Base-by-base conservation (phyloP, 176 grass and related monocot species). In the Carex myosuroides region DNA sequence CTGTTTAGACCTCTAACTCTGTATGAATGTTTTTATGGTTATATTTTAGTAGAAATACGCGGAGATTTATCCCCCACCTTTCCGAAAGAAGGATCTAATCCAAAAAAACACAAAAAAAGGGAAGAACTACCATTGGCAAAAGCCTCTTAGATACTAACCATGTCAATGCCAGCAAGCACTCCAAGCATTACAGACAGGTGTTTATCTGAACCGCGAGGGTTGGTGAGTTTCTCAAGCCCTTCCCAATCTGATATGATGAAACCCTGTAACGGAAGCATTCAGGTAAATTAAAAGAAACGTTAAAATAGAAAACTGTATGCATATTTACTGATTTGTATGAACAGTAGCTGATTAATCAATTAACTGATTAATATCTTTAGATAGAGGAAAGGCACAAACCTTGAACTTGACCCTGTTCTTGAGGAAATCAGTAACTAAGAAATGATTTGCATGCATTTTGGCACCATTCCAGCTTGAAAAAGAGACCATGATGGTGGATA, bases 161-260 rank as follows among this genome's bases (percentile, higher is more conserved):
- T 92, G 48, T 94, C 92, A 67, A 94, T 88, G 14, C 94, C 94
- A 17, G 94, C 91, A 17, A 60, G 44, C 80, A 93, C 66, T 29
- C 85, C 77, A 5, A 88, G 83, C 80, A 88, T 87, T 62, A 96
- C 63, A 14, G 94, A 96, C 33, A 86, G 60, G 5, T 85, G 56
- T 56, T 96, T 93, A 79, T 93, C 88, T 3, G 89, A 80, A 76
- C 85, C 75, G 3, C 3, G 48, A 10, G 94, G 94, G 24, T 10
- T 88, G 1, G 94, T 96, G 57, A 96, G 93, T 66, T 85, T 86
- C 11, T 96, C 91, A 46, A 96, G 13, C 2, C 91, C 94, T 78
- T 87, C 29, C 87, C 91, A 93, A 30, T 96, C 94, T 14, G 94
- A 91, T 67, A 96, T 96, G 13, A 93, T 60, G n/a, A 96, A 96